Percentiles rank a stretch among this genome's conserved stretches.
phyloP scores from a whole-genome alignment of 495 filamentous ascomycete genomes.

The Diplogelasinospora grovesii region DNA sequence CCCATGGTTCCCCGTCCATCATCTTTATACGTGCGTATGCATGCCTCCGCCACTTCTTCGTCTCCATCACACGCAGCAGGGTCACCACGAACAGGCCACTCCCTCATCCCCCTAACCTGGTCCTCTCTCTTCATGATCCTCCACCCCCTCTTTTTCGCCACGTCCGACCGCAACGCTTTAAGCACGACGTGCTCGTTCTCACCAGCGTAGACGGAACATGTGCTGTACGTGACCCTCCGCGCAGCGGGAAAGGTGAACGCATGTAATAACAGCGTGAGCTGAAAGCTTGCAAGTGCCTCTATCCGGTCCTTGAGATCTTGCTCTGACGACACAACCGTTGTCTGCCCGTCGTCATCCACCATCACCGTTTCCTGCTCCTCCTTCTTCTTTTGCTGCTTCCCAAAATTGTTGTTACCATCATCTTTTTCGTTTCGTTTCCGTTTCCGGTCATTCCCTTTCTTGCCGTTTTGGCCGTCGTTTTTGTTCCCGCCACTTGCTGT shows the following conservation, averaged over 20 bases:
- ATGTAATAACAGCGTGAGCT: conserved; percentile 69
- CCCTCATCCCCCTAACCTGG: conserved; percentile 62
- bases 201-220: conserved; percentile 76
- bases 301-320: conserved; percentile 51
- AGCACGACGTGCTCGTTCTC: conserved; percentile 87
- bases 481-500: conserved; percentile 5
- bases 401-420: conserved; percentile 19
- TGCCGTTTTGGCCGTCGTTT: neutral
- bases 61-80: conserved; percentile 54
- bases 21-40: conserved; percentile 73
- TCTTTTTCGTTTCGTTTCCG: conserved; percentile 6
- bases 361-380: conserved; percentile 27
- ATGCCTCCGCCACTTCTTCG: conserved; percentile 53
- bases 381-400: conserved; percentile 43
- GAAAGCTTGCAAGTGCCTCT: conserved; percentile 64
- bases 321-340: conserved; percentile 35
- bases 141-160: conserved; percentile 70
- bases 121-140: conserved; percentile 59
- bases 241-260: conserved; percentile 80
- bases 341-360: conserved; percentile 44
- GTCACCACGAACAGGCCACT: conserved; percentile 67
- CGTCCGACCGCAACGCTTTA: conserved; percentile 54
- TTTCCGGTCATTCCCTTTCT: too few relatives aligned
- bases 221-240: conserved; percentile 76
- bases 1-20: conserved; percentile 62